Percentiles rank a stretch among this genome's conserved stretches.
Evolutionary conservation across 768 basidiomycete species (phyloP).

Genomic region (Hysterangium stoloniferum): DNA sequence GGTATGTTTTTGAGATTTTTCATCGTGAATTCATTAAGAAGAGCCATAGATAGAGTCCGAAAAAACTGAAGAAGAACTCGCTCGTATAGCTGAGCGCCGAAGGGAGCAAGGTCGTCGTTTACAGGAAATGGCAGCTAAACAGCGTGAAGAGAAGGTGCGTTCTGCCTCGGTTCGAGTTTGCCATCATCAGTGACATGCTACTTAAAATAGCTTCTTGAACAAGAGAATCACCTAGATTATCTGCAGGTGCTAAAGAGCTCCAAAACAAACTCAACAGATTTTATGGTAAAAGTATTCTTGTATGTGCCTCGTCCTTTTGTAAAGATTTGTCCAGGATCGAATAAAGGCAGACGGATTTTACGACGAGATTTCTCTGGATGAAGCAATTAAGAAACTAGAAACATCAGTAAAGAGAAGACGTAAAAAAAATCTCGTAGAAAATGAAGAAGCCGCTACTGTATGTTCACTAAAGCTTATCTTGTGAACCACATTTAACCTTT

Average conservation of each 20-base stretch:
- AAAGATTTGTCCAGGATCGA: constrained; percentile 41
- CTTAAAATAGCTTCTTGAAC: constrained; percentile 50
- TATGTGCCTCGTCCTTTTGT: too few relatives aligned
- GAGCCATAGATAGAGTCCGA: constrained; percentile 46
- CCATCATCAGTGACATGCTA: too few relatives aligned
- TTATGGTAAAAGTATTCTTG: too few relatives aligned
- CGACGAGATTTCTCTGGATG: constrained; percentile 70
- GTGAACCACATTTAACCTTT: constrained; percentile 2
- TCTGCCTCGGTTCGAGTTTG: not conserved
- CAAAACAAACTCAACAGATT: constrained; percentile 49
- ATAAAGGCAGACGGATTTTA: constrained; percentile 66
- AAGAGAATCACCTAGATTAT: constrained; percentile 66
- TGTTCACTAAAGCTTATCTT: constrained; percentile 13
- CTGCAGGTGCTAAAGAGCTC: constrained; percentile 58
- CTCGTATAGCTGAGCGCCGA: constrained; percentile 65
- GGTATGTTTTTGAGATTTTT: constrained; percentile 19
- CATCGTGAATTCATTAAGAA: not conserved
- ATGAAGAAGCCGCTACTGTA: constrained; percentile 55
- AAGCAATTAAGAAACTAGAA: constrained; percentile 82
- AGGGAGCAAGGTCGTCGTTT: constrained; percentile 82
- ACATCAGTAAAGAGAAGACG: constrained; percentile 63
- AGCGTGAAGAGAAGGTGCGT: constrained; percentile 74
- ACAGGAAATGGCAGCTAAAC: constrained; percentile 86
- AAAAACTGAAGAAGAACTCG: constrained; percentile 88
- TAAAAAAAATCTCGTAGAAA: constrained; percentile 73